phyloP scores from a whole-genome alignment of 2,329 filamentous ascomycete genomes.

The Aspergillus hiratsukae region DNA sequence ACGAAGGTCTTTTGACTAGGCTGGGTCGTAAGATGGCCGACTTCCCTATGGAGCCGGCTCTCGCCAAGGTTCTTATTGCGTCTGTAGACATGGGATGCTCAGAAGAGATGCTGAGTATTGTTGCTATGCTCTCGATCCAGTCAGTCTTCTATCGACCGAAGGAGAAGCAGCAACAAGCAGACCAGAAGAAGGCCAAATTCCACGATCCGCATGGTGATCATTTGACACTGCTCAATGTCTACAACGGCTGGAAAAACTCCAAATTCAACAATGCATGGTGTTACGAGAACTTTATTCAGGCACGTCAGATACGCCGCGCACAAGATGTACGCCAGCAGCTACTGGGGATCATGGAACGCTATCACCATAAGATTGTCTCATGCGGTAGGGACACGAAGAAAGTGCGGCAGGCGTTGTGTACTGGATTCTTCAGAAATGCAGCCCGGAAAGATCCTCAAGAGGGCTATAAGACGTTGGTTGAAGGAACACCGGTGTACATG shows the following conservation, averaged over 20 bases:
- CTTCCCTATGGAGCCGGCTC: slow-evolving; percentile 92
- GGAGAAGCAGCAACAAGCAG: slow-evolving; percentile 92
- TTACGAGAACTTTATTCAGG: slow-evolving; percentile 96
- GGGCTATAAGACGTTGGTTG: slow-evolving; percentile 95
- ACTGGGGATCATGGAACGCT: slow-evolving; percentile 87
- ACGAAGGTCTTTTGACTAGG: slow-evolving; percentile 88
- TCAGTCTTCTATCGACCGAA: slow-evolving; percentile 93
- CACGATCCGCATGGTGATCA: slow-evolving; percentile 94
- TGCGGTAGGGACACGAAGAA: slow-evolving; percentile 84
- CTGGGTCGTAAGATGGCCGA: slow-evolving; percentile 96
- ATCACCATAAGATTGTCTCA: slow-evolving; percentile 74
- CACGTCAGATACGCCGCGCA: slow-evolving; percentile 78
- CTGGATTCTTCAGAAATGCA: slow-evolving; percentile 92
- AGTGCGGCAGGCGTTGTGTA: slow-evolving; percentile 83
- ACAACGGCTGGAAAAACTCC: slow-evolving; percentile 90
- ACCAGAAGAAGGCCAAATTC: slow-evolving; percentile 97
- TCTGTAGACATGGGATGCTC: slow-evolving; percentile 84
- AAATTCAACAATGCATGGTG: slow-evolving; percentile 87
- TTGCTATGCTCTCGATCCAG: slow-evolving; percentile 85
- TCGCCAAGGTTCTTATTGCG: slow-evolving; percentile 85
- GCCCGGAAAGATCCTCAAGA: slow-evolving; percentile 94
- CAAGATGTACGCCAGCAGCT: slow-evolving; percentile 92
- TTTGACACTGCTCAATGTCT: slow-evolving; percentile 90
- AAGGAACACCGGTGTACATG: slow-evolving; percentile 90
- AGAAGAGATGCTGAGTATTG: slow-evolving; percentile 90